phyloP scores from a whole-genome alignment of 495 filamentous ascomycete genomes.

The Paragyromitra xinjiangensis region DNA sequence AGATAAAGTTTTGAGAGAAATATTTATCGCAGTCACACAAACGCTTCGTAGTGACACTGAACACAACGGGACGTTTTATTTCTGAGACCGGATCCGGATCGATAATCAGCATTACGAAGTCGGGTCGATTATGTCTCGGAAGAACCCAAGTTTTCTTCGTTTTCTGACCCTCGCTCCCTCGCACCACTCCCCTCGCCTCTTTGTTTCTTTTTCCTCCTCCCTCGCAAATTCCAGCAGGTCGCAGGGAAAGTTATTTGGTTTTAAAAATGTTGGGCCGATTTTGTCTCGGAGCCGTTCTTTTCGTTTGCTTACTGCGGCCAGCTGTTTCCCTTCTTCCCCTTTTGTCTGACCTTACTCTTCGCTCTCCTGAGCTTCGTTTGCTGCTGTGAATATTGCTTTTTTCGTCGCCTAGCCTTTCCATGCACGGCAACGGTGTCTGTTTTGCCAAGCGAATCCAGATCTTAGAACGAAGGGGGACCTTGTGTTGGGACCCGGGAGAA shows the following conservation, averaged over 20 bases:
- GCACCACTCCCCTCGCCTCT: background rate
- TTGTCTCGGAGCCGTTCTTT: constrained; percentile 24
- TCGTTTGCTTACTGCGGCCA: background rate
- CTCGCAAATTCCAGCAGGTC: constrained; percentile 2
- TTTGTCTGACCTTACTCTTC: background rate
- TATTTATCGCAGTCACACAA: background rate
- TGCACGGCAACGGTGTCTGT: background rate
- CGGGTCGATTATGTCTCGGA: constrained; percentile 35
- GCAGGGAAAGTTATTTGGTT: background rate
- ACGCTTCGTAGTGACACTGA: background rate
- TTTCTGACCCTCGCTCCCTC: background rate
- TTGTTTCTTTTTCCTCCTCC: background rate
- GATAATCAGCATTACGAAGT: background rate
- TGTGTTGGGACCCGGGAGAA: constrained; percentile 8
- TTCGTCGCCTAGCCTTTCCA: background rate
- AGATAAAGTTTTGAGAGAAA: constrained; percentile 9
- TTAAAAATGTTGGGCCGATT: constrained; percentile 20
- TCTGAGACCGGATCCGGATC: constrained; percentile 16
- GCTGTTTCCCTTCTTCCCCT: background rate
- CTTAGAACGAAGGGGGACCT: constrained; percentile 24
- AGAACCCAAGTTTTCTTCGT: background rate
- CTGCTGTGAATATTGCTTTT: constrained; percentile 9
- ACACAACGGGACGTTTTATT: constrained; percentile 23
- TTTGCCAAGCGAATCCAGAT: constrained; percentile 24
- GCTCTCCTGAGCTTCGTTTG: background rate